phyloP scores from a whole-genome alignment of 345 rosid species.

The Sonneratia caseolaris region DNA sequence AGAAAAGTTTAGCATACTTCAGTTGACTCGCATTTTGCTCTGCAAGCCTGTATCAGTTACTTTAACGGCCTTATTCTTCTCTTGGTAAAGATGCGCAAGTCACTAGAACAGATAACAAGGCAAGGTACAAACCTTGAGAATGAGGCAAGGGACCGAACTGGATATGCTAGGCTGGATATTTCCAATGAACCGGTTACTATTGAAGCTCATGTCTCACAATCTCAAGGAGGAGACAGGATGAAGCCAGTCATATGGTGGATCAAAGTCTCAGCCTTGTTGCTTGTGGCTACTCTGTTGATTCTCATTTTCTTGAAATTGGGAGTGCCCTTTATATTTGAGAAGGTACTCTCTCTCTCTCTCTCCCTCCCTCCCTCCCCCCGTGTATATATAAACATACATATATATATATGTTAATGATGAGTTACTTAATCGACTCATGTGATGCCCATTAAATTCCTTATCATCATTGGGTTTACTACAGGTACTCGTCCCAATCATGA shows the following conservation, averaged over 20 bases:
- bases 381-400: background rate
- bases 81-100: conserved; percentile 25
- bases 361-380: background rate
- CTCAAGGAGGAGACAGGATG: conserved; percentile 19
- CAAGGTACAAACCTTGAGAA: conserved; percentile 14
- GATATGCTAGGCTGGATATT: conserved; percentile 61
- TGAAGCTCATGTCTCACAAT: conserved; percentile 21
- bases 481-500: conserved; percentile 77
- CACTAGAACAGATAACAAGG: conserved; percentile 23
- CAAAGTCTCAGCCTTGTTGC: conserved; percentile 31
- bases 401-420: background rate
- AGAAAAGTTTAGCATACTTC: background rate
- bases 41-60: background rate
- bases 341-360: conserved; percentile 25
- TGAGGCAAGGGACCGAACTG: conserved; percentile 46
- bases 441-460: background rate
- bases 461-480: conserved; percentile 13
- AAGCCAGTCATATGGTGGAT: conserved; percentile 50
- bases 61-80: background rate
- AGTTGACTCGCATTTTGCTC: background rate
- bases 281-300: conserved; percentile 16
- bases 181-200: conserved; percentile 28
- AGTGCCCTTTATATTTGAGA: conserved; percentile 59
- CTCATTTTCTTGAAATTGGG: conserved; percentile 75
- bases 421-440: background rate